Conservation (phyloP, 2,329 filamentous ascomycete species). For the Colletotrichum spinosum region DNA sequence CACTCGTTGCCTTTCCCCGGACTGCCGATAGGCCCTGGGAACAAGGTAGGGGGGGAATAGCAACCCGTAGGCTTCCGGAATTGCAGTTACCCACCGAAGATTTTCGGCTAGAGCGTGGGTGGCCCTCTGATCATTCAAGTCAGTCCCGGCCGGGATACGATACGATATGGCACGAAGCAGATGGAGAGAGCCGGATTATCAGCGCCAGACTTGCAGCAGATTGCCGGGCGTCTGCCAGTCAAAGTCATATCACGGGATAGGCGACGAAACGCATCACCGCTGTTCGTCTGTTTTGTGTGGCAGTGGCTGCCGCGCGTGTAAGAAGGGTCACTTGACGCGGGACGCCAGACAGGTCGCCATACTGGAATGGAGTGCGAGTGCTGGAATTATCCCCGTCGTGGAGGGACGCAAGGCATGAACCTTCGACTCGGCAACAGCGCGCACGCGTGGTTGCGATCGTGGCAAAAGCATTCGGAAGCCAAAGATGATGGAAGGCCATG, state of each 20-base stretch:
- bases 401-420: slow-evolving; percentile 14
- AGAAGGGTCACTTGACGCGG: slow-evolving; percentile 6
- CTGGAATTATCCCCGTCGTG: slow-evolving; percentile 1
- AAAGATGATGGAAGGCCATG: no score
- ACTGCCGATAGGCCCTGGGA: slow-evolving; percentile 31
- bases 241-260: no score
- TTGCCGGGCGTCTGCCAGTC: not conserved
- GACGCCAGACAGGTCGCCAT: no score
- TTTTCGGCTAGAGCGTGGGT: slow-evolving; percentile 5
- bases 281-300: slow-evolving; percentile 15
- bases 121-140: slow-evolving; percentile 10
- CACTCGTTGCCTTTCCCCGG: slow-evolving; percentile 31
- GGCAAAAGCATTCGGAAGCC: no score
- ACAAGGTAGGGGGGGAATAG: slow-evolving; percentile 6
- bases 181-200: slow-evolving; percentile 6
- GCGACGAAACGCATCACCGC: slow-evolving; percentile 18
- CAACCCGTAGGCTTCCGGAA: slow-evolving; percentile 31
- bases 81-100: slow-evolving; percentile 24
- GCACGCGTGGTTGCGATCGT: no score
- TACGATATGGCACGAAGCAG: not conserved
- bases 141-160: slow-evolving; percentile 2
- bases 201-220: slow-evolving; percentile 19
- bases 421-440: slow-evolving; percentile 12
- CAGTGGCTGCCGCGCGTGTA: not conserved
- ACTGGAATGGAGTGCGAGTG: no score